Conservation (phyloP, 1,139 yeast species). For the Saccharomyces hybrid region DNA sequence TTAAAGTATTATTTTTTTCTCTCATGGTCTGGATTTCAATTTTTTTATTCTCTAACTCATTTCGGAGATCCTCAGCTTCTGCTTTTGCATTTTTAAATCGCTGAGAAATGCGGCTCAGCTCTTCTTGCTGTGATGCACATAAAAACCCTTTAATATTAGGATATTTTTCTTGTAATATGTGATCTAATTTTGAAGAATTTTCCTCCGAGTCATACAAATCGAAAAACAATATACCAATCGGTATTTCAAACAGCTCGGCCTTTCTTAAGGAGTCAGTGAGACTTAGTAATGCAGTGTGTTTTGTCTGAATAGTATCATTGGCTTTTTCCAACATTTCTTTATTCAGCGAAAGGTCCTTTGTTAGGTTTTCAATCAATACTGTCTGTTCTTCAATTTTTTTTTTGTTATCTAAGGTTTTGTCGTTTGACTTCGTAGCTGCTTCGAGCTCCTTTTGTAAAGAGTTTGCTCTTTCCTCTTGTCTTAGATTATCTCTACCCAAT, state of each 20-base stretch:
- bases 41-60: background rate
- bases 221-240: slow-evolving; percentile 25
- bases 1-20: background rate
- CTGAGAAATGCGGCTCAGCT: background rate
- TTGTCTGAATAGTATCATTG: background rate
- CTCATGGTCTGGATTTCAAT: background rate
- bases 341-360: background rate
- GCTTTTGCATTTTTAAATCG: background rate
- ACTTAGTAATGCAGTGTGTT: background rate
- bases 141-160: background rate
- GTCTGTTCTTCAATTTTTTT: background rate
- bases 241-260: slow-evolving; percentile 27
- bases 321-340: background rate
- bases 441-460: background rate
- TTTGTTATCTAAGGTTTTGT: background rate
- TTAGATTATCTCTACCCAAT: background rate
- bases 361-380: background rate
- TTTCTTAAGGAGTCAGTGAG: slow-evolving; percentile 4
- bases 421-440: background rate
- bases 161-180: background rate
- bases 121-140: background rate
- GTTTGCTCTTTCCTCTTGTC: background rate
- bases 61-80: background rate
- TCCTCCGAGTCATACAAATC: slow-evolving; percentile 9
- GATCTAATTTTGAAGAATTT: background rate